Conservation (phyloP, 2,329 filamentous ascomycete genomes). For the Fusarium zealandicum region DNA sequence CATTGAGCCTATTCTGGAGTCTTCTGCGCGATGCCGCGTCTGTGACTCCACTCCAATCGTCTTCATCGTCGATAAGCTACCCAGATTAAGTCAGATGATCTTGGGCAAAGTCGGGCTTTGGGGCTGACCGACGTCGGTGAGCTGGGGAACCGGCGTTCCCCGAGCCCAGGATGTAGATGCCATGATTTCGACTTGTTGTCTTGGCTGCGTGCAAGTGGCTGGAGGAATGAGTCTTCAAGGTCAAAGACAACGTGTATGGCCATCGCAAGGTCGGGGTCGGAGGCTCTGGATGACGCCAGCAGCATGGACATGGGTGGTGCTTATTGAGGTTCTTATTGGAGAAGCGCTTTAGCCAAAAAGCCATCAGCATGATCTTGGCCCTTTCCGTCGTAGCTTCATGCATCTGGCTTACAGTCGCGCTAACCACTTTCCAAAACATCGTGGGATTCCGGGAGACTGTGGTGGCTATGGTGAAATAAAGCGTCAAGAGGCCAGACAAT, state of each 20-base stretch:
- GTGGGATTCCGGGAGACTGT: neutral
- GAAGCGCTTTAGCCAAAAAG: neutral
- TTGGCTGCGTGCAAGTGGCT: neutral
- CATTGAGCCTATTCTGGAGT: slow-evolving; percentile 1
- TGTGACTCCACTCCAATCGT: slow-evolving; percentile 1
- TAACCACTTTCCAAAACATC: slow-evolving; percentile 4
- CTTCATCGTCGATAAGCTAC: neutral
- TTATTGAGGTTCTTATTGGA: neutral
- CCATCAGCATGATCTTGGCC: fast-evolving
- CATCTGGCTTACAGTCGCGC: neutral
- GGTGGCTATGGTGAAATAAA: neutral
- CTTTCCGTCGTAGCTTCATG: neutral
- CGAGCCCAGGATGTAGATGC: neutral
- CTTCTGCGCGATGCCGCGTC: neutral
- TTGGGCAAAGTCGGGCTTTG: neutral
- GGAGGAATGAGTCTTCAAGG: too few relatives aligned
- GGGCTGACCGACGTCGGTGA: slow-evolving; percentile 10
- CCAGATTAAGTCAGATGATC: neutral
- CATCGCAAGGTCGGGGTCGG: neutral
- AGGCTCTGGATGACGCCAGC: neutral
- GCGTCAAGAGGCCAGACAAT: neutral
- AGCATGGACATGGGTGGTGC: neutral
- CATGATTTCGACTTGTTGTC: neutral
- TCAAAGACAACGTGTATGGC: too few relatives aligned
- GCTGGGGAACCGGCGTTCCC: neutral